Evolutionary conservation across 1,139 yeast species (phyloP).

Genomic region (Saccharomyces hybrid): DNA sequence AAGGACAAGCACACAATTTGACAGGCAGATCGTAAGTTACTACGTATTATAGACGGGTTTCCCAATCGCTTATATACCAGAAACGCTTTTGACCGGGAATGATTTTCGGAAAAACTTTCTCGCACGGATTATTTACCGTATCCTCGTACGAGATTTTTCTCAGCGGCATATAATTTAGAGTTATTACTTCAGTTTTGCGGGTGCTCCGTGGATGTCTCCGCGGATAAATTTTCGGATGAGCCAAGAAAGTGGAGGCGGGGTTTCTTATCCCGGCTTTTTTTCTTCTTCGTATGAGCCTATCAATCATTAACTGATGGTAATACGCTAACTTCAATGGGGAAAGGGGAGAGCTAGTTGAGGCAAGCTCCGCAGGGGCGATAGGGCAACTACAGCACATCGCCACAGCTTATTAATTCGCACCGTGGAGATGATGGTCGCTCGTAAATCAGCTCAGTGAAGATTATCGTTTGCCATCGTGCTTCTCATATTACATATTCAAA

Average conservation of each 20-base stretch:
- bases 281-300: neutral
- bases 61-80: neutral
- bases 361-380: neutral
- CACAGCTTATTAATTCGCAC: neutral
- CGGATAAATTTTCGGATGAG: neutral
- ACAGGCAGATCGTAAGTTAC: neutral
- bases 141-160: neutral
- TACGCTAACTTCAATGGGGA: neutral
- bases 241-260: neutral
- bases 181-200: neutral
- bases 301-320: neutral
- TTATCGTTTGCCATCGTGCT: neutral
- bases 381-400: neutral
- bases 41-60: neutral
- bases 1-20: neutral
- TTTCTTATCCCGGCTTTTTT: slow-evolving; percentile 1
- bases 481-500: too few species aligned
- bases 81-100: neutral
- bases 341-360: neutral
- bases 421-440: neutral
- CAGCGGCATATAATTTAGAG: neutral
- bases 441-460: neutral
- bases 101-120: neutral
- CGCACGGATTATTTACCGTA: neutral
- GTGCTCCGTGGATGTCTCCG: neutral